Conservation (phyloP, 768 basidiomycete species). For the Russula foetens region DNA sequence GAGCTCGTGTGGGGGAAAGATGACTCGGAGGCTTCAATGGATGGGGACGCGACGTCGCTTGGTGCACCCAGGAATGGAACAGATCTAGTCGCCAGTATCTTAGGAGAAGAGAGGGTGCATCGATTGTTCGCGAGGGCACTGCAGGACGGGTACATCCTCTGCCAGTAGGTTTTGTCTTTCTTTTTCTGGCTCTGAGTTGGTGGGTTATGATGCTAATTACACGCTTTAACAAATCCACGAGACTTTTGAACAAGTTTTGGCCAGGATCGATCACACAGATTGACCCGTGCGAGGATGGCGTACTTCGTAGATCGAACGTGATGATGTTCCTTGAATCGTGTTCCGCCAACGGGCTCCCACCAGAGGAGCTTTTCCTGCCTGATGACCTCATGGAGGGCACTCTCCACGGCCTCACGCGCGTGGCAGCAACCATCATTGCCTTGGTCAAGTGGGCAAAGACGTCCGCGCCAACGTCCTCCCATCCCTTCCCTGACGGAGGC, state of each 20-base stretch:
- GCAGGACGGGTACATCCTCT: slow-evolving; percentile 78
- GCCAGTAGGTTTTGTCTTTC: slow-evolving; percentile 57
- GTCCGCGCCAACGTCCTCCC: slow-evolving; percentile 38
- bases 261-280: slow-evolving; percentile 51
- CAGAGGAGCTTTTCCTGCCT: slow-evolving; percentile 55
- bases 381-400: slow-evolving; percentile 59
- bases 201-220: neutral
- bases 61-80: no score
- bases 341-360: slow-evolving; percentile 51
- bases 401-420: slow-evolving; percentile 54
- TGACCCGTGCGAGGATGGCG: slow-evolving; percentile 58
- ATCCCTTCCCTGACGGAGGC: slow-evolving; percentile 33
- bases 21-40: slow-evolving; percentile 30
- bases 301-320: slow-evolving; percentile 57
- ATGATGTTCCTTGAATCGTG: slow-evolving; percentile 73
- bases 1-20: no score
- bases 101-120: slow-evolving; percentile 67
- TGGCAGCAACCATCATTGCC: slow-evolving; percentile 61
- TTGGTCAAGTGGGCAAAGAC: slow-evolving; percentile 54
- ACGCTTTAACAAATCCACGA: slow-evolving; percentile 28
- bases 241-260: slow-evolving; percentile 72
- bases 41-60: no score
- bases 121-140: slow-evolving; percentile 65
- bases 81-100: no score
- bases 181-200: neutral